Base-by-base conservation (phyloP, 306 rosid genomes). In the Delonix regia region DNA sequence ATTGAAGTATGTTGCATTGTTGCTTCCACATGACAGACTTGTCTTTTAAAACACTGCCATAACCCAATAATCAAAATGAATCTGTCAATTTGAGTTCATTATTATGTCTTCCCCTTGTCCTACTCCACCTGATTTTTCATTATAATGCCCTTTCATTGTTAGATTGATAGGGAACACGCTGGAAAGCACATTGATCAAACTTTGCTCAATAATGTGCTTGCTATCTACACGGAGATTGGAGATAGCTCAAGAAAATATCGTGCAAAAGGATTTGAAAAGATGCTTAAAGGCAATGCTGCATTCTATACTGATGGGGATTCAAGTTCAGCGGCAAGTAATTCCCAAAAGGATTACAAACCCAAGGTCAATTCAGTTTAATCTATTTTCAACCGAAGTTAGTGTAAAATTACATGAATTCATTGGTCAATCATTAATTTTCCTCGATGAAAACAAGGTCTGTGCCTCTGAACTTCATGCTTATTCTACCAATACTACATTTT, bases 101-200 rank as follows among this genome's bases (percentile, higher is more conserved):
- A 41, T 34, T 4, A 14, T 15, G 36, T 14, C 16, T 14, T 18
- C 12, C 25, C 1, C 41, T 13, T 11, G 5, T 27, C 49, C 70
- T n/a, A 3, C 22, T 9, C 27, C 19, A 6, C 38, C 28, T 53
- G 34, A 51, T 38, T 56, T 44, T 68, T 53, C 13, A 3, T 8
- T 30, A 11, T 57, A n/a, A 47, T 30, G 11, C 8, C 61, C 47
- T 63, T 52, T 64, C 5, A 5, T 64, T 18, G 16, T 73, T 76
- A 89, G 98, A 88, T 89, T 75, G 89, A 79, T 77, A 83, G 79
- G 66, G 88, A 86, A 66, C 89, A 84, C 34, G 91, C 89, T 57
- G 94, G 89, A 78, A 89, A 85, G 85, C 83, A 88, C 79, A 88
- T 90, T 59, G 91, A 93, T 63, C 81, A 77, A 73, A 86, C 86